Conservation (phyloP, 352 stramenopile genomes). For the Globisporangium parvum region DNA sequence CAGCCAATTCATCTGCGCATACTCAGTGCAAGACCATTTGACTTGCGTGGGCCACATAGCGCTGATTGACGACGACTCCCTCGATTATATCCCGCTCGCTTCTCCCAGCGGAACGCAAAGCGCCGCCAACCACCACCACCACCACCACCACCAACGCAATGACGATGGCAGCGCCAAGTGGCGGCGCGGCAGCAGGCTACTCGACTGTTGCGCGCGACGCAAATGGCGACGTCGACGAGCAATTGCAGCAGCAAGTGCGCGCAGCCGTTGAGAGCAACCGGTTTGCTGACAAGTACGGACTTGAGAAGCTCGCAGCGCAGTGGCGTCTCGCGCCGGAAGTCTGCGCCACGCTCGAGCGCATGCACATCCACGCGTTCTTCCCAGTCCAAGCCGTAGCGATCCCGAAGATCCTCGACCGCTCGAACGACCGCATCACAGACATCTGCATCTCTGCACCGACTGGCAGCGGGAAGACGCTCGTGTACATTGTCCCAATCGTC, state of each 20-base stretch:
- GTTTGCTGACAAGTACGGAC: slow-evolving; percentile 60
- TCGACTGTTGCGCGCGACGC: neutral
- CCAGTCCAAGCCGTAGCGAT: slow-evolving; percentile 94
- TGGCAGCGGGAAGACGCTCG: slow-evolving; percentile 96
- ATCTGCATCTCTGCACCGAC: slow-evolving; percentile 97
- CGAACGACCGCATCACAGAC: slow-evolving; percentile 83
- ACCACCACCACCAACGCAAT: no score
- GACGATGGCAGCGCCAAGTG: neutral
- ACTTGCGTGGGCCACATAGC: no score
- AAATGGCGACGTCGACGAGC: slow-evolving; percentile 9
- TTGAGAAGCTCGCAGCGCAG: slow-evolving; percentile 48
- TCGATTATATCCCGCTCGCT: neutral
- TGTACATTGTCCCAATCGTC: slow-evolving; percentile 95
- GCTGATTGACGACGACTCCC: neutral
- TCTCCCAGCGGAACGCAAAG: neutral
- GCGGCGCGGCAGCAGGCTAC: neutral
- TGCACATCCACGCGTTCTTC: slow-evolving; percentile 89
- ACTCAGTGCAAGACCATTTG: neutral
- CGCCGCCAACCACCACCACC: neutral
- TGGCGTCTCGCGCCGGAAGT: slow-evolving; percentile 49
- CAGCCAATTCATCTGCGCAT: neutral
- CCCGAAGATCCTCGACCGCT: slow-evolving; percentile 84
- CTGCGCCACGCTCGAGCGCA: slow-evolving; percentile 25
- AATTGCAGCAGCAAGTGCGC: slow-evolving; percentile 15
- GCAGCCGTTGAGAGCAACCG: slow-evolving; percentile 18